Base-by-base conservation (phyloP, 495 filamentous ascomycete genomes). In the Hypoxylon fuscum region DNA sequence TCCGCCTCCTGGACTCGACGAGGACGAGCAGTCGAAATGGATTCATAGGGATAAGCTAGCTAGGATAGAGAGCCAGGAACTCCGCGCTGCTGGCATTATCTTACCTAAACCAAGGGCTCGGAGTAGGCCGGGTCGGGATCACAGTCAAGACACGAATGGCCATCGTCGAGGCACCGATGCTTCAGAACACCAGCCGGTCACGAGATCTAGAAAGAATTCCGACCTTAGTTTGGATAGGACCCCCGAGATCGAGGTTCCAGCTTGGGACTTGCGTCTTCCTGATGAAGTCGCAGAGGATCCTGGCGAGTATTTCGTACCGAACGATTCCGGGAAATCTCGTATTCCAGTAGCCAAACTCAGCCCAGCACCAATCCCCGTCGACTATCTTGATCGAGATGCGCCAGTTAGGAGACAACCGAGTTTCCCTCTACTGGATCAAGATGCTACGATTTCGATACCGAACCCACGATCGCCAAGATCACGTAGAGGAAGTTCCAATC, bases 41-140 rank as follows among this genome's bases (percentile, higher is more conserved):
- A 98, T 98, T 55, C 93, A 98, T 72, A 83, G 95, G 18, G 95
- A 98, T 74, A 98, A 98, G 75, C 76, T 98, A 42, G 93, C 92
- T 27, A 83, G 86, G 70, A 98, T 98, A 65, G 95, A 98, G 78
- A 97, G 83, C 68, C 84, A 92, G 73, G 95, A 98, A 73, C 79
- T 97, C 60, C 91, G 96, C 66, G 91, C 91, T 69, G 92, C 92
- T 2, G 93, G 92, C 6, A 86, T 94, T 55, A 76, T 85, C 31
- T 78, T 93, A 20, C 85, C 88, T 9, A 86, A 83, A 32, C 81
- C 86, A 42, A 83, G 88, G 41, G 76, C 79, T 38, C 68, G 76
- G 27, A 91, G 86, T 68, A 85, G 84, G 64, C 83, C 85, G 31
- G 83, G 82, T 43, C 76, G 72, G 22, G 68, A 73, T 42, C 69